Base-by-base conservation (phyloP, 2,329 filamentous ascomycete genomes). In the Macrophomina pseudophaseolina region DNA sequence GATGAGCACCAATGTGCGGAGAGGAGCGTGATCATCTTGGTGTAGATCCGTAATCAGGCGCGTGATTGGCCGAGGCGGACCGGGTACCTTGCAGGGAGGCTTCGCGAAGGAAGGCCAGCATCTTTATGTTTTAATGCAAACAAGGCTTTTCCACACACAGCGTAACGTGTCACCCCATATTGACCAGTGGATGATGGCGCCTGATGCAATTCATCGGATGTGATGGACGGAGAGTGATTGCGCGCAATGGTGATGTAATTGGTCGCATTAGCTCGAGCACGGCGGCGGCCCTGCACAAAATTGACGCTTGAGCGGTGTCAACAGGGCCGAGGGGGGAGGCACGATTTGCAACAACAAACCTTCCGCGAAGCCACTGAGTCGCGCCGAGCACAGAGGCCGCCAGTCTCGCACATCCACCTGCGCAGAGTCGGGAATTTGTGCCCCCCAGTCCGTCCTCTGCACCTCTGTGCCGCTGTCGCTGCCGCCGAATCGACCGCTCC, bases 1-100 rank as follows among this genome's bases (percentile, higher is more conserved):
- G 67, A 90, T 90, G 88, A 88, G 87, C 68, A 90, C 88, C 33
- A 88, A 86, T 72, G 86, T 83, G 51, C 80, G 86, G 70, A 80
- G 86, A 73, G 86, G 85, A 33, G 86, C 86, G 66, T 86, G 75
- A 79, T 35, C 23, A 23, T 23, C 23, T 23, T 16, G n/a, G 11
- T 40, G 42, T 28, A 32, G 32, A 62, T 28, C 23, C 33, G 46
- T 32, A 23, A 35, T 30, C 23, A 38, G 49, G 49, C n/a, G 18
- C 5, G 51, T 65, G 63, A 65, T 65, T 65, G 63, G 63, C 63
- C 40, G 30, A 32, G 18, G 38, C 38, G 49, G 8, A 8, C 40
- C 54, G 23, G 64, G 44, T 51, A 66, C 54, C 64, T 66, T 66
- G 64, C 64, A 66, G 51, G 58, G n/a, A 49, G 18, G 56, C 56